These are phyloP conservation scores for Bipolaris cookei DNA, from an alignment of 2,329 filamentous ascomycete species.

Conservation along the genomic window DNA sequence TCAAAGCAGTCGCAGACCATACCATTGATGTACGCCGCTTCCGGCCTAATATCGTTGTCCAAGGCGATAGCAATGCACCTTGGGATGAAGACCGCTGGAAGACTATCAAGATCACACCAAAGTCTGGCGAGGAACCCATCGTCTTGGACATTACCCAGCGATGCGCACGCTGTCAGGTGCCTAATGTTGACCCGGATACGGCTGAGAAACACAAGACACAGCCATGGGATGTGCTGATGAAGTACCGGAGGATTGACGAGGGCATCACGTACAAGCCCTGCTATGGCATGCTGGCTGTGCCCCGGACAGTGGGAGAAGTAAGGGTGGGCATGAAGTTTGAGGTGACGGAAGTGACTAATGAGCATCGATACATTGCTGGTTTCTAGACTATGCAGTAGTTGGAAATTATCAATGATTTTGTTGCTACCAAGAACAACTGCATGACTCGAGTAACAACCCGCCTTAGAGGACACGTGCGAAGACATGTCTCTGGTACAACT, in stretches of 20 bases:
- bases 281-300: constrained; percentile 70
- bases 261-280: constrained; percentile 69
- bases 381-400: constrained; percentile 23
- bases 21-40: constrained; percentile 64
- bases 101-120: constrained; percentile 55
- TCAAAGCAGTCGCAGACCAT: constrained; percentile 56
- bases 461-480: background rate
- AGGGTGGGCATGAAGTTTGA: constrained; percentile 65
- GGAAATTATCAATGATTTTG: background rate
- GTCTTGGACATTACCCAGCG: constrained; percentile 64
- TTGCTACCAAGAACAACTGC: background rate
- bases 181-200: constrained; percentile 69
- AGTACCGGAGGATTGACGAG: constrained; percentile 65
- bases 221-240: constrained; percentile 68
- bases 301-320: constrained; percentile 62
- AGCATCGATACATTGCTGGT: constrained; percentile 61
- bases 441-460: background rate
- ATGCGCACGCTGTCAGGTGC: constrained; percentile 67
- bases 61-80: constrained; percentile 55
- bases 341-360: constrained; percentile 62
- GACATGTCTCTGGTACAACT: background rate
- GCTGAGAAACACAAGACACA: constrained; percentile 64
- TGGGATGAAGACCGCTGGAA: constrained; percentile 72
- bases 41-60: constrained; percentile 67
- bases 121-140: constrained; percentile 36